phyloP scores from a whole-genome alignment of 2,329 filamentous ascomycete genomes.

The Teratosphaeria zuluensis region DNA sequence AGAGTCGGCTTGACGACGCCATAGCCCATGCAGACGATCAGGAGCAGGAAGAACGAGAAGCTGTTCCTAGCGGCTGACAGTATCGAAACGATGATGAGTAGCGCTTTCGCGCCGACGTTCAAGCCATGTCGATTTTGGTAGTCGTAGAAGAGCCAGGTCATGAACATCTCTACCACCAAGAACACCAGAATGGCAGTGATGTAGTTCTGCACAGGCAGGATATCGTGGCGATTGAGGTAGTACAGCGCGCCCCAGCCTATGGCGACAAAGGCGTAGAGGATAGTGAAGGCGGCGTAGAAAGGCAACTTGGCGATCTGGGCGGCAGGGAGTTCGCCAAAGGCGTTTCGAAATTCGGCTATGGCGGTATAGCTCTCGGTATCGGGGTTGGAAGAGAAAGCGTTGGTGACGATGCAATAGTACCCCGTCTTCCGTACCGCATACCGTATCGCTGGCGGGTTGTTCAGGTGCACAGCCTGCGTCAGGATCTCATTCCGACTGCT shows the following conservation, averaged over 20 bases:
- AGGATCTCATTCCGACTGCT: constrained; percentile 62
- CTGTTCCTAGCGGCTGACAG: constrained; percentile 92
- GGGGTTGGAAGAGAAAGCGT: constrained; percentile 50
- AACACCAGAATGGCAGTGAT: constrained; percentile 96
- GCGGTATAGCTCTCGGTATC: constrained; percentile 57
- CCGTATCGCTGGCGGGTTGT: constrained; percentile 61
- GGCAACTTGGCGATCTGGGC: constrained; percentile 94
- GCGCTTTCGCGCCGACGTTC: constrained; percentile 69
- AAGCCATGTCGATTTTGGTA: constrained; percentile 85
- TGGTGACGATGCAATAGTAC: constrained; percentile 88
- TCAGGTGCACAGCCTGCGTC: constrained; percentile 74
- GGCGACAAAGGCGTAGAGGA: constrained; percentile 81
- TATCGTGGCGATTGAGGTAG: constrained; percentile 86
- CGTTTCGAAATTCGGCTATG: constrained; percentile 85
- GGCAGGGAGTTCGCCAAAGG: constrained; percentile 89
- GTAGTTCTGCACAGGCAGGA: constrained; percentile 95
- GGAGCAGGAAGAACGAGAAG: constrained; percentile 93
- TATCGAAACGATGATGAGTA: constrained; percentile 85
- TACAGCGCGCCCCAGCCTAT: constrained; percentile 92
- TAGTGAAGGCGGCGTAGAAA: constrained; percentile 90
- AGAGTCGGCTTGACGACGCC: constrained; percentile 92
- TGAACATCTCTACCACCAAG: constrained; percentile 87
- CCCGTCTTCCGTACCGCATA: constrained; percentile 84
- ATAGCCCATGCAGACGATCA: constrained; percentile 99
- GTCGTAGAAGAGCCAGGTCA: constrained; percentile 99